Base-by-base conservation (phyloP, 495 filamentous ascomycete genomes). In the Barbatosphaeria neglecta region DNA sequence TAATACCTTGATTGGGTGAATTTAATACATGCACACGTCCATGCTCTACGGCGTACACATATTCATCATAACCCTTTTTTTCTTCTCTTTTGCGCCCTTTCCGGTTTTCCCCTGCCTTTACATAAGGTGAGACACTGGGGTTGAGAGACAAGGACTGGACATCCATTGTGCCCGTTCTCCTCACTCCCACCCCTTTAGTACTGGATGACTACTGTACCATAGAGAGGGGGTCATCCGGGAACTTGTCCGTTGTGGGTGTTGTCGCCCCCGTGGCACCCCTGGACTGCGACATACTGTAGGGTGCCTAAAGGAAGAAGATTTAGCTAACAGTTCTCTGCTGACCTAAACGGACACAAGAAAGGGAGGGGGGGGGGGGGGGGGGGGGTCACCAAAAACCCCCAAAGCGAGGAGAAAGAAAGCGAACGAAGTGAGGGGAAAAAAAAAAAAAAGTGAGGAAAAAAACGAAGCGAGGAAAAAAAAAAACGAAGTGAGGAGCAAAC, bases 241-340 rank as follows among this genome's bases (percentile, higher is more conserved):
- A 63, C 47, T 66, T 70, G 35, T 70, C 72, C 16, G 48, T 54
- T 18, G 61, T 66, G 5, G 78, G 76, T 3, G 79, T 82, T 15
- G 68, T 64, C 4, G 67, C 63, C 6, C 78, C 77, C 37, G 68
- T 64, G 4, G 67, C 63, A 6, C 78, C 76, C 37, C 62, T 69
- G 1, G 76, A 73, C n/a, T 61, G 61, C 5, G 76, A 80, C 76
- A 83, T 82, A 56, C 75, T 80, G 54, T 81, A 84, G 3, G 80
- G 77, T 33, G 80, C 78, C 79, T 81, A 54, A 25, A 23, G 17
- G 22, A 46, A n/a, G n/a, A n/a, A n/a, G n/a, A n/a, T n/a, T n/a
- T n/a, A n/a, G n/a, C n/a, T n/a, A n/a, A n/a, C n/a, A n/a, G n/a
- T n/a, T n/a, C n/a, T n/a, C 38, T 25, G 22, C 41, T 19, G 19